Evolutionary conservation across 495 filamentous ascomycete species (phyloP).

Genomic region (Penicillium antarcticum): DNA sequence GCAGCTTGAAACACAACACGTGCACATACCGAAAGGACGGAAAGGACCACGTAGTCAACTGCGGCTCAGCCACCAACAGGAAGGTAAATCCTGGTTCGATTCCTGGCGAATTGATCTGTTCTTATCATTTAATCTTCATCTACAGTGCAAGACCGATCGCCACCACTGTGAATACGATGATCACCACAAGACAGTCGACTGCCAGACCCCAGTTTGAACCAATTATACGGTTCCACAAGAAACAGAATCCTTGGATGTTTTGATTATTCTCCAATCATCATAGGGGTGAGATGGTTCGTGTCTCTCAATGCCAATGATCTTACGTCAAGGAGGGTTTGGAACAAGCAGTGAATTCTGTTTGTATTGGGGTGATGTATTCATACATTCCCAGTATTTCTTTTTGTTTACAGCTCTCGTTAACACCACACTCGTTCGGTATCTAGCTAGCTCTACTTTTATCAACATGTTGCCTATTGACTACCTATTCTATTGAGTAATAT

Average conservation of each 20-base stretch:
- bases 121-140: background rate
- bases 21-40: background rate
- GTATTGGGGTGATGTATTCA: background rate
- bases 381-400: background rate
- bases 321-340: no score
- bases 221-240: no score
- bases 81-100: background rate
- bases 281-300: no score
- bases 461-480: background rate
- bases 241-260: no score
- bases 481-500: no score
- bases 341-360: background rate
- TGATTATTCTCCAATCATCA: no score
- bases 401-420: background rate
- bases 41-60: background rate
- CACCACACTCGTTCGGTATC: background rate
- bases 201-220: background rate
- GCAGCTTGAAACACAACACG: background rate
- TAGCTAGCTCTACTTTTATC: background rate
- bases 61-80: background rate
- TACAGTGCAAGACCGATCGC: background rate
- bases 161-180: background rate
- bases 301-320: no score
- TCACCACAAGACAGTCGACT: background rate
- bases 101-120: background rate